Base-by-base conservation (phyloP, 768 basidiomycete species). In the Aureoboletus auriporus region DNA sequence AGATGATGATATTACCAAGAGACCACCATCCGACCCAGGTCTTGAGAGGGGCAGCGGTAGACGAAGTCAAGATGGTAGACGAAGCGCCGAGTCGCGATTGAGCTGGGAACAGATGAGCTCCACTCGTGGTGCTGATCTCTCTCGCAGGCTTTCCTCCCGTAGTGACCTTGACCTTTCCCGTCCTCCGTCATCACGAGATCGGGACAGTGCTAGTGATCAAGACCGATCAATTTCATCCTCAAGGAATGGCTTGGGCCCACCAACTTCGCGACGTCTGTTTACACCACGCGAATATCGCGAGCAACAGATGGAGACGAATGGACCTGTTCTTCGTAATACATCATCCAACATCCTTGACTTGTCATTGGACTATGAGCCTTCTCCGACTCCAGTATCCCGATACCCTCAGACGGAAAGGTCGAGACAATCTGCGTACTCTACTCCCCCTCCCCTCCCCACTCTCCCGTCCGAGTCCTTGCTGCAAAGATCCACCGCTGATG, bases 401-500 rank as follows among this genome's bases (percentile, higher is more conserved):
- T 59, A 63, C 27, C 57, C 61, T 23, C 60, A 39, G 14, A 50
- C 23, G 6, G 78, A 78, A n/a, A 73, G 75, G 30, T 64, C 68
- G 14, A 74, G 75, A 40, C 68, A 71, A 2, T 61, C 79, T 3
- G 65, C 77, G 8, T 59, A 84, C 20, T 54, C 75, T 2, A 78
- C 83, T 4, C 80, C 84, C 0, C 76, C 79, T 37, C 80, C 84
- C 0, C 69, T 84, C 2, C 76, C 82, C 1, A 69, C 72, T 20
- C 72, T 83, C 9, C 82, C 82, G 0, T 83, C 83, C 2, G 84
- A 87, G 60, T 72, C 75, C 1, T 54, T 68, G 11, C 56, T 70
- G 16, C 55, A 49, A 50, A 63, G 57, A 44, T 54, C 67, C 13
- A 61, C 42, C 27, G 48, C 44, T 5, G 33, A 51, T 1, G 39